phyloP scores from a whole-genome alignment of 2,329 filamentous ascomycete species.

The Xylariaceae sp. region DNA sequence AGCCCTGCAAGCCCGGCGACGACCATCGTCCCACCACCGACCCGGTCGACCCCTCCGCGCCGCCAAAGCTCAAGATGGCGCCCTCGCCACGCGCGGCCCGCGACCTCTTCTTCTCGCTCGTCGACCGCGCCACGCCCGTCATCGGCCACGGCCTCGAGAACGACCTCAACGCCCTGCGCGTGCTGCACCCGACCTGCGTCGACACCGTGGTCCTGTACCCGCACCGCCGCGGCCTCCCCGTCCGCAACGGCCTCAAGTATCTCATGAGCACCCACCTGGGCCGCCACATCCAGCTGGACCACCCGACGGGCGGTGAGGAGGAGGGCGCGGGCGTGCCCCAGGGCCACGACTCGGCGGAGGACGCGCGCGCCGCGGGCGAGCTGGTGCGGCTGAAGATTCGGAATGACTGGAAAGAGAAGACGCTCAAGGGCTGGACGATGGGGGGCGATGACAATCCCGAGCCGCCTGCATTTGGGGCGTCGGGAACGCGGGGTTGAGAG shows the following conservation, averaged over 20 bases:
- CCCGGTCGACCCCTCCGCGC: slow-evolving; percentile 19
- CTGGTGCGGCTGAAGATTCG: slow-evolving; percentile 69
- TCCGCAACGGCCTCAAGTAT: slow-evolving; percentile 70
- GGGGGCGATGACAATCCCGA: slow-evolving; percentile 39
- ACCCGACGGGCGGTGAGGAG: slow-evolving; percentile 8
- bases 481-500: too few species aligned
- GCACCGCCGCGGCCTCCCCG: slow-evolving; percentile 70
- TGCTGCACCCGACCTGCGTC: slow-evolving; percentile 80
- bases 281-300: slow-evolving; percentile 72
- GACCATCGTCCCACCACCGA: slow-evolving; percentile 22
- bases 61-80: slow-evolving; percentile 61
- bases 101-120: slow-evolving; percentile 67
- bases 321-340: slow-evolving; percentile 26
- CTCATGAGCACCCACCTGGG: slow-evolving; percentile 68
- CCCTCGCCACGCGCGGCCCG: slow-evolving; percentile 71
- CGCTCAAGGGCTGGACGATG: slow-evolving; percentile 63
- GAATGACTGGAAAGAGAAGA: slow-evolving; percentile 65
- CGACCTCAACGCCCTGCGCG: slow-evolving; percentile 78
- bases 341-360: slow-evolving; percentile 91
- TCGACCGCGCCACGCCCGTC: slow-evolving; percentile 74
- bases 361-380: slow-evolving; percentile 84
- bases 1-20: slow-evolving; percentile 43
- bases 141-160: slow-evolving; percentile 96
- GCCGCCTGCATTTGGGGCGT: too few species aligned
- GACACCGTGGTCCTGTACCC: slow-evolving; percentile 85